Base-by-base conservation (phyloP, 1,139 yeast genomes). In the Suhomyces yuchorum region DNA sequence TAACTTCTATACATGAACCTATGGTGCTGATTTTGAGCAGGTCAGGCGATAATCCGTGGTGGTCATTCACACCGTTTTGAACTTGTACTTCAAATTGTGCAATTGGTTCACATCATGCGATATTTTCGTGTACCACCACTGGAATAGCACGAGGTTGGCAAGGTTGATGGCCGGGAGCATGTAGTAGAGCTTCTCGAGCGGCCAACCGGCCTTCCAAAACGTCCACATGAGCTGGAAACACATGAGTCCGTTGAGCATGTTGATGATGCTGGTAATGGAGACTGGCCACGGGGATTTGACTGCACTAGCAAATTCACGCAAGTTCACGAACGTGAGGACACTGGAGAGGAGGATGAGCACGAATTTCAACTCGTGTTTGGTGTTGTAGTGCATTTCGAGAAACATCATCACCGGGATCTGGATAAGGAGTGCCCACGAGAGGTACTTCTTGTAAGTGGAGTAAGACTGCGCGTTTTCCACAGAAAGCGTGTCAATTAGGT, bases 101-200 rank as follows among this genome's bases (percentile, higher is more conserved):
- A 56, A 49, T 18, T 43, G 44, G 3, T 32, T 40, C 22, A 56
- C 52, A 8, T 54, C 58, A 3, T 26, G 30, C 11, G 23, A 22
- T 11, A 46, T 54, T 40, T 34, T 44, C 2, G 34, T 26, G 39
- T 43, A 51, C 57, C 57, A 55, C 55, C 54, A 51, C 37, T 52
- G 39, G 23, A 55, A 49, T 30, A 50, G 14, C n/a, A 46, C 41
- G 18, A 54, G 44, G 22, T 47, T 52, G 37, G 23, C 50, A 32
- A 55, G 36, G 32, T 55, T 56, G 30, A 55, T 36, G 9, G 50
- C n/a, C 2, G 58, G 58, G 17, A 56, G 42, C 38, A 55, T 32
- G 26, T 50, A 48, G 49, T 52, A 55, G 17, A 48, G 40, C 12
- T 47, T 48, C 14, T 35, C 43, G 3, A 43, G 22, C n/a, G 40